These are phyloP conservation scores for Forsythia suspensa DNA, from an alignment of 257 asterid species.

Conservation along the genomic window DNA sequence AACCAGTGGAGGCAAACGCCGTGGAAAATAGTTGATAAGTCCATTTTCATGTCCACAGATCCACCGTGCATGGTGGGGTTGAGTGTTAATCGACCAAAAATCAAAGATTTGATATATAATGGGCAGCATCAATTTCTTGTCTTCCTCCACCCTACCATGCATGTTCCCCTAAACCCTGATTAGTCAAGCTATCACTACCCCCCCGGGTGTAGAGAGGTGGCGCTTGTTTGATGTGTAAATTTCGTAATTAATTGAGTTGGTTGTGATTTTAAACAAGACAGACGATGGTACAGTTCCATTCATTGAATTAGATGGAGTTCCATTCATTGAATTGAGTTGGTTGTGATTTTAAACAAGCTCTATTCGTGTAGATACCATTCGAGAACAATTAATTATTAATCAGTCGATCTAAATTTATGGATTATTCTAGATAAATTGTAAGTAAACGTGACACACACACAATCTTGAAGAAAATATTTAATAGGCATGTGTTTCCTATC, in stretches of 20 bases:
- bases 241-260: conserved; percentile 37
- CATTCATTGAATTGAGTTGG: too few relatives aligned
- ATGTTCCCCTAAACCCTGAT: conserved; percentile 36
- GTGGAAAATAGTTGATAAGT: conserved; percentile 16
- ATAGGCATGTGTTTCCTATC: too few relatives aligned
- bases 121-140: conserved; percentile 43
- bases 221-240: conserved; percentile 24
- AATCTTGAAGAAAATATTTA: too few relatives aligned
- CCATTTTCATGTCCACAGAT: conserved; percentile 30
- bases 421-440: too few relatives aligned
- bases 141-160: conserved; percentile 33
- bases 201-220: not conserved
- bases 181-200: conserved; percentile 1
- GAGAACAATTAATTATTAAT: too few relatives aligned
- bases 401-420: too few relatives aligned
- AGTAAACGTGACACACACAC: too few relatives aligned
- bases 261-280: conserved; percentile 1
- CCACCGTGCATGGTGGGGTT: conserved; percentile 34
- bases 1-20: conserved; percentile 15
- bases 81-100: conserved; percentile 12
- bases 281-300: not conserved
- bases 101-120: conserved; percentile 14
- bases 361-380: too few relatives aligned
- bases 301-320: not conserved
- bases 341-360: too few relatives aligned